phyloP scores from a whole-genome alignment of 1,139 yeast genomes.

The Debaryomyces singareniensis region DNA sequence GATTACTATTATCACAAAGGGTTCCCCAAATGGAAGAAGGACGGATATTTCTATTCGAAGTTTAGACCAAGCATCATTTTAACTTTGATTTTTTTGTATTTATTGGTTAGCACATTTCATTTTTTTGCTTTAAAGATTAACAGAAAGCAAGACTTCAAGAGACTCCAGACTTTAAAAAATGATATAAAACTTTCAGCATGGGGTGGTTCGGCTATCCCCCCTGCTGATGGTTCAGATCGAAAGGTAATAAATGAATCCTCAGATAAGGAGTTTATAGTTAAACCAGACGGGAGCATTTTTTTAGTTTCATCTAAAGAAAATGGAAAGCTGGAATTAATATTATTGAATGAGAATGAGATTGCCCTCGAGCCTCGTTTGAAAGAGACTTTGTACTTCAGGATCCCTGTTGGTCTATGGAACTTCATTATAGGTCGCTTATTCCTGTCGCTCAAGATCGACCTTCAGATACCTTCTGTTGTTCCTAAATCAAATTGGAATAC shows the following conservation, averaged over 20 bases:
- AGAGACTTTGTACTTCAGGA: slow-evolving; percentile 48
- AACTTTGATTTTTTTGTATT: slow-evolving; percentile 43
- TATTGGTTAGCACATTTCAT: slow-evolving; percentile 54
- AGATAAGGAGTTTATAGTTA: slow-evolving; percentile 59
- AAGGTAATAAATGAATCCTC: slow-evolving; percentile 25
- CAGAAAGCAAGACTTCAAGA: slow-evolving; percentile 53
- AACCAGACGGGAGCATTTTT: slow-evolving; percentile 64
- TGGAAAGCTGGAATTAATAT: slow-evolving; percentile 21
- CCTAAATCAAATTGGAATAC: slow-evolving; percentile 10
- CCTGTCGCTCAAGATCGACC: slow-evolving; percentile 19
- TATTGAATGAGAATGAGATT: slow-evolving; percentile 35
- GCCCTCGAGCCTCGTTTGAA: slow-evolving; percentile 36
- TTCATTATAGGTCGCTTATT: slow-evolving; percentile 32
- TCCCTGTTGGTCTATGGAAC: slow-evolving; percentile 44
- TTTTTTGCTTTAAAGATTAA: slow-evolving; percentile 49
- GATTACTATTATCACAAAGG: slow-evolving; percentile 83
- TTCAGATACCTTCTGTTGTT: slow-evolving; percentile 6
- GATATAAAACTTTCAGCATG: slow-evolving; percentile 56
- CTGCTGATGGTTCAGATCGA: slow-evolving; percentile 40
- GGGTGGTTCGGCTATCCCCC: slow-evolving; percentile 47
- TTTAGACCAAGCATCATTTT: slow-evolving; percentile 57
- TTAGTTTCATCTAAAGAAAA: slow-evolving; percentile 48
- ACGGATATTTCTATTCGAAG: slow-evolving; percentile 45
- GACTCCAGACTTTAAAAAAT: slow-evolving; percentile 46
- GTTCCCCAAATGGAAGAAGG: slow-evolving; percentile 72